Evolutionary conservation across 768 basidiomycete genomes (phyloP).

Genomic region (Tulasnella sp.): DNA sequence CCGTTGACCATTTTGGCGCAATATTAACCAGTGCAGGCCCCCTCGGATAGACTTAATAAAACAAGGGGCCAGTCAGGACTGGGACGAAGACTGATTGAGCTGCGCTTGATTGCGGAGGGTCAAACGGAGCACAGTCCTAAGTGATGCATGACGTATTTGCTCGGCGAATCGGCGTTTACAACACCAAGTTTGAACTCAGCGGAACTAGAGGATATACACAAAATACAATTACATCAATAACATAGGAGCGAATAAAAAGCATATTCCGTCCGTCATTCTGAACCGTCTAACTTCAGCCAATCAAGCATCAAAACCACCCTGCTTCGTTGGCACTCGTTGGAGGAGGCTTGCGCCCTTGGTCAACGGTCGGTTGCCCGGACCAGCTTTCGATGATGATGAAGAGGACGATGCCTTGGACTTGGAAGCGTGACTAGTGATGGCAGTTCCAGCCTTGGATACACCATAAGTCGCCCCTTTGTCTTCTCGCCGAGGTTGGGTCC

Average conservation of each 20-base stretch:
- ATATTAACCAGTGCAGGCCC: not conserved
- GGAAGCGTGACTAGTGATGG: conserved; percentile 15
- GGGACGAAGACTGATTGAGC: not conserved
- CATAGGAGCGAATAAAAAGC: not conserved
- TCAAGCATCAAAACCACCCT: not conserved
- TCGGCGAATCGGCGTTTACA: not conserved
- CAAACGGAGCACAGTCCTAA: not conserved
- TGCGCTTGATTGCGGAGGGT: not conserved
- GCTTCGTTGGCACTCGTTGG: not conserved
- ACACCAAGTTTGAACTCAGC: not conserved
- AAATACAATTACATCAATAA: conserved; percentile 3
- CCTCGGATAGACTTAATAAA: not conserved
- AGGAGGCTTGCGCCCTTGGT: not conserved
- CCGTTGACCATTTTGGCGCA: not conserved
- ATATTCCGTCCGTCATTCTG: not conserved
- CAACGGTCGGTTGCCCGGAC: not conserved
- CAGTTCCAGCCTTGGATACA: conserved; percentile 8
- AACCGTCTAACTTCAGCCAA: not conserved
- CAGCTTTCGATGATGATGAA: not conserved
- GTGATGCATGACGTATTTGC: not conserved
- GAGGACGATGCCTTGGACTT: conserved; percentile 8
- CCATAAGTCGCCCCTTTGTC: not conserved
- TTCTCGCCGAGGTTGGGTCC: not conserved
- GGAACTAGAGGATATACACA: not conserved
- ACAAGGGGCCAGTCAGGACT: not conserved